These are phyloP conservation scores for Aspergillus texensis DNA, from an alignment of 2,329 filamentous ascomycete species.

Conservation along the genomic window DNA sequence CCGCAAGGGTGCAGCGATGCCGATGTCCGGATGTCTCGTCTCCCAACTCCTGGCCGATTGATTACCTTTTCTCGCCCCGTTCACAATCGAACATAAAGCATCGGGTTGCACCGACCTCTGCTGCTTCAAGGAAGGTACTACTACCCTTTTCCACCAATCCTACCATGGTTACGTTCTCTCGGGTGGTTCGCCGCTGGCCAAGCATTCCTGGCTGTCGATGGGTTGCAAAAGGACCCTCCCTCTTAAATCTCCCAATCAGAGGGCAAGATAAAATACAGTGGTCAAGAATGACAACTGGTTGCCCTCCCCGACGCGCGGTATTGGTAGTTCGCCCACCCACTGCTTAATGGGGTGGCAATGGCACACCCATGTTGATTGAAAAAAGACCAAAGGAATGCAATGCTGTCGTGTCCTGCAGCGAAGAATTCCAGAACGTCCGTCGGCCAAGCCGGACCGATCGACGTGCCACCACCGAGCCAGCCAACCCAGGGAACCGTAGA, in stretches of 20 bases:
- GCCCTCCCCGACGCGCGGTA: not conserved
- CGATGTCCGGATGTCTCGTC: slow-evolving; percentile 1
- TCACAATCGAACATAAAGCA: not conserved
- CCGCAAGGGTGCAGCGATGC: not conserved
- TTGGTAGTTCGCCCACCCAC: not conserved
- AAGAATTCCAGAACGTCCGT: slow-evolving; percentile 37
- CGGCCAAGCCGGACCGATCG: slow-evolving; percentile 22
- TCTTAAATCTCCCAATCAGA: not conserved
- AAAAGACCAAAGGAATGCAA: not conserved
- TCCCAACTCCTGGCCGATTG: not conserved
- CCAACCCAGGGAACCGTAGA: slow-evolving; percentile 11
- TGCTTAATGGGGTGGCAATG: slow-evolving; percentile 11
- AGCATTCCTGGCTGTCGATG: not conserved
- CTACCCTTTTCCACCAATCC: not conserved
- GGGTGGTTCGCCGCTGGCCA: slow-evolving; percentile 4
- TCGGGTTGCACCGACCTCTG: slow-evolving; percentile 13
- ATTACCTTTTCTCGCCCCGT: slow-evolving; percentile 1
- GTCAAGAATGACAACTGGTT: not conserved
- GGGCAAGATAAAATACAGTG: not conserved
- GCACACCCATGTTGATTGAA: not conserved
- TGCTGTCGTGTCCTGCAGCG: slow-evolving; percentile 30
- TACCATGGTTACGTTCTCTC: slow-evolving; percentile 8
- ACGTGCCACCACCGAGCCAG: slow-evolving; percentile 18
- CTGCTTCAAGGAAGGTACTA: not conserved
- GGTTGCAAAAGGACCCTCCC: not conserved